Percentiles rank a stretch among this genome's conserved stretches.
Evolutionary conservation across 192 early-diverging fungal genomes (phyloP).

Genomic region (Paraglomus brasilianum): DNA sequence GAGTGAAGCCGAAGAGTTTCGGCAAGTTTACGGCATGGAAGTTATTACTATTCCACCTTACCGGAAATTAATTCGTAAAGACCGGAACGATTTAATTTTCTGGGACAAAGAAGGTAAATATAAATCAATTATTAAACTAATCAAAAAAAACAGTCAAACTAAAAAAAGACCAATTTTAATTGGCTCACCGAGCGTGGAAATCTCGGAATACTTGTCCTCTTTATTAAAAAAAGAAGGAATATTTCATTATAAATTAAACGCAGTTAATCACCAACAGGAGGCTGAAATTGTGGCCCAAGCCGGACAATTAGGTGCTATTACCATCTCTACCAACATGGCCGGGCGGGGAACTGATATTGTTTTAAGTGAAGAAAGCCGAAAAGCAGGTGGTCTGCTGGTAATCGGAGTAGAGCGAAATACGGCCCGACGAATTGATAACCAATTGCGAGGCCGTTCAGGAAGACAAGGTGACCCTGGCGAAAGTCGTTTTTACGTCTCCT

Average conservation of each 20-base stretch:
- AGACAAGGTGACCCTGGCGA: conserved; percentile 18
- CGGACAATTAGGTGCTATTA: conserved; percentile 10
- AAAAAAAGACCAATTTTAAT: conserved; percentile 14
- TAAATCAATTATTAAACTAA: not conserved
- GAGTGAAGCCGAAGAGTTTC: conserved; percentile 13
- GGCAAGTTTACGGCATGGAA: conserved; percentile 12
- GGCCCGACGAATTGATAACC: conserved; percentile 4
- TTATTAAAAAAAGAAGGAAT: not conserved
- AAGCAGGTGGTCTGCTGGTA: conserved; percentile 11
- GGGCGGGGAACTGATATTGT: conserved; percentile 11
- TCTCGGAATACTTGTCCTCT: not conserved
- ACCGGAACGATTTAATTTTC: conserved; percentile 17
- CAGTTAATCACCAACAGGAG: conserved; percentile 11
- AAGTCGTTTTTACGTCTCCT: conserved; percentile 10
- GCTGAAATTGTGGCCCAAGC: not conserved
- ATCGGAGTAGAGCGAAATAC: conserved; percentile 7
- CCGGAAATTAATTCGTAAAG: conserved; percentile 3
- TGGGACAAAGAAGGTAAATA: conserved; percentile 14
- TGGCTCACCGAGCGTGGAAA: not conserved
- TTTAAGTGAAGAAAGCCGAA: conserved; percentile 2
- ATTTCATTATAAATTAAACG: conserved; percentile 9
- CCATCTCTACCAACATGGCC: conserved; percentile 13
- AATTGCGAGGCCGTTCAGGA: conserved; percentile 14
- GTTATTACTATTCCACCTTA: conserved; percentile 11
- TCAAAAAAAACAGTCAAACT: conserved; percentile 13